These are phyloP conservation scores for Neonectria magnoliae DNA, from an alignment of 2,329 filamentous ascomycete genomes.

Conservation along the genomic window DNA sequence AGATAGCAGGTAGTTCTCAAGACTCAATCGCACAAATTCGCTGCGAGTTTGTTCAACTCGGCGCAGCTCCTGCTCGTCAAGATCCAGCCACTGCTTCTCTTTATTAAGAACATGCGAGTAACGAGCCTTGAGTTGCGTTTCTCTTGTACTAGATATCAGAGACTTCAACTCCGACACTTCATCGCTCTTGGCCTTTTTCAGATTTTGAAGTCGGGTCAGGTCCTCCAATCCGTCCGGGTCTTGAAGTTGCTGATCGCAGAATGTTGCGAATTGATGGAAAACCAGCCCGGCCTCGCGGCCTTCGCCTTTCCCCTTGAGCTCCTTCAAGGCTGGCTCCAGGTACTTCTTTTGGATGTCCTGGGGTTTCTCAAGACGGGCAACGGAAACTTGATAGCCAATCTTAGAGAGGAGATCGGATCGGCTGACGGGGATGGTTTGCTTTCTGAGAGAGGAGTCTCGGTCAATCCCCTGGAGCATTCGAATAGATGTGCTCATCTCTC, in stretches of 20 bases:
- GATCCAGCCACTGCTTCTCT: conserved; percentile 87
- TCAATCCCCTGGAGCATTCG: conserved; percentile 84
- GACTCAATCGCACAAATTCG: conserved; percentile 85
- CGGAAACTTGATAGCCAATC: conserved; percentile 87
- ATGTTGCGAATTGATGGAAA: conserved; percentile 93
- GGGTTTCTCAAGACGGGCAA: conserved; percentile 89
- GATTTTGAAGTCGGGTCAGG: conserved; percentile 79
- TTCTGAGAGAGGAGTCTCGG: conserved; percentile 65
- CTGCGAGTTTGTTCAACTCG: conserved; percentile 80
- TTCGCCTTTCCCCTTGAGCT: conserved; percentile 74
- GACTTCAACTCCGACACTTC: conserved; percentile 80
- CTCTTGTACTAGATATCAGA: conserved; percentile 60
- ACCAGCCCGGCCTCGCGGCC: conserved; percentile 85
- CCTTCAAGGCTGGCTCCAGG: conserved; percentile 82
- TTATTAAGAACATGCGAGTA: conserved; percentile 72
- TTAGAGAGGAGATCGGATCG: conserved; percentile 85
- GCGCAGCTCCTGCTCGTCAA: conserved; percentile 88
- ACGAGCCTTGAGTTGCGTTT: conserved; percentile 63
- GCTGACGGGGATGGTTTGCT: conserved; percentile 77
- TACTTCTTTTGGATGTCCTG: conserved; percentile 90
- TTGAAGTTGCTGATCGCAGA: conserved; percentile 94
- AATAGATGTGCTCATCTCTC: conserved; percentile 89
- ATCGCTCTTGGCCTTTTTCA: conserved; percentile 82
- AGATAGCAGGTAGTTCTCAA: conserved; percentile 92
- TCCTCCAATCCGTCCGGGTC: conserved; percentile 88